Percentiles rank a stretch among this genome's conserved stretches.
phyloP scores from a whole-genome alignment of 139 green algal species.

The Astrephomene gubernaculifera region DNA sequence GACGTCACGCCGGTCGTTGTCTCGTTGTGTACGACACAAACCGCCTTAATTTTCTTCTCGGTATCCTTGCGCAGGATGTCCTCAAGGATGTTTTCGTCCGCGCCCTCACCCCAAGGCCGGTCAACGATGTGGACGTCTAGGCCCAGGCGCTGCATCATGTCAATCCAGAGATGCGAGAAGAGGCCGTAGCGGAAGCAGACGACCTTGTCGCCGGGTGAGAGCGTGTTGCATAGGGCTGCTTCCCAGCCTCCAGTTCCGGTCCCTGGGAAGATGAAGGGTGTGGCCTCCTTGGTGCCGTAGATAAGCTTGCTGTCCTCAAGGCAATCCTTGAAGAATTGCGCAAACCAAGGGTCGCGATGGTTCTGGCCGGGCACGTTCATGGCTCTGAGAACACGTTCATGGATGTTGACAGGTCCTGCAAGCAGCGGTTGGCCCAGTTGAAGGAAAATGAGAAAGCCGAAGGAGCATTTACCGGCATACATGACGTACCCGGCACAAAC shows the following conservation, averaged over 20 bases:
- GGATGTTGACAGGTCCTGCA: slow-evolving; percentile 98
- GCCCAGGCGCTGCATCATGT: slow-evolving; percentile 97
- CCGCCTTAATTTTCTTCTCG: slow-evolving; percentile 93
- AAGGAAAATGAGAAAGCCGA: background rate
- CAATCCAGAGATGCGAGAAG: slow-evolving; percentile 96
- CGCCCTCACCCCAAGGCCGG: slow-evolving; percentile 90
- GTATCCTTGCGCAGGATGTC: slow-evolving; percentile 86
- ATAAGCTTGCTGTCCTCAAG: slow-evolving; percentile 90
- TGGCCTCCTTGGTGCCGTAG: slow-evolving; percentile 84
- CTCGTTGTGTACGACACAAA: slow-evolving; percentile 98
- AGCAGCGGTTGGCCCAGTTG: background rate
- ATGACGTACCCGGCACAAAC: slow-evolving; percentile 86
- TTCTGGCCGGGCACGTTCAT: slow-evolving; percentile 93
- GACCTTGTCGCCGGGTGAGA: slow-evolving; percentile 93
- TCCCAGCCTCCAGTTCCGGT: slow-evolving; percentile 95
- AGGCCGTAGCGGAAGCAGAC: slow-evolving; percentile 91
- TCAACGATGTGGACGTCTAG: slow-evolving; percentile 94
- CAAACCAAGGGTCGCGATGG: slow-evolving; percentile 96
- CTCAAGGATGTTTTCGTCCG: slow-evolving; percentile 78
- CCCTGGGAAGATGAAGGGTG: slow-evolving; percentile 93
- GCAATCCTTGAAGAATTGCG: slow-evolving; percentile 82
- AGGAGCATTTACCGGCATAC: background rate
- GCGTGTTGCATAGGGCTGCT: slow-evolving; percentile 92
- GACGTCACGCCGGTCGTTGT: slow-evolving; percentile 95
- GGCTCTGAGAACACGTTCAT: slow-evolving; percentile 87